Percentiles rank a stretch among this genome's conserved stretches.
phyloP scores from a whole-genome alignment of 1,139 yeast species.

The Zygosaccharomyces sapae region DNA sequence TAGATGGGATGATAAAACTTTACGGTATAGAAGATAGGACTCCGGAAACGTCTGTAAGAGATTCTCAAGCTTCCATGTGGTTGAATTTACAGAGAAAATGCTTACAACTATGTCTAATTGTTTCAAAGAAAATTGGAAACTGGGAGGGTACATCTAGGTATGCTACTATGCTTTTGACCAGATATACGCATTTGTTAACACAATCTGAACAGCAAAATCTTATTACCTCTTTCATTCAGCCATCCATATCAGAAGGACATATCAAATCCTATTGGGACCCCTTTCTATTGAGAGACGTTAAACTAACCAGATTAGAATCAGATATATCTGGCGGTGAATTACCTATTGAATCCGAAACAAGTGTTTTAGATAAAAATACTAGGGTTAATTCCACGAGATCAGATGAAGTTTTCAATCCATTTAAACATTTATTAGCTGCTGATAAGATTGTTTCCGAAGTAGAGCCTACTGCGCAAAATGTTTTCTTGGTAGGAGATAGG shows the following conservation, averaged over 20 bases:
- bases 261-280: constrained; percentile 64
- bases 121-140: constrained; percentile 52
- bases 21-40: constrained; percentile 41
- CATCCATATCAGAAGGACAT: constrained; percentile 22
- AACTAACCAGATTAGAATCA: constrained; percentile 33
- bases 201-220: constrained; percentile 46
- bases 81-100: constrained; percentile 53
- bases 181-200: constrained; percentile 49
- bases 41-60: constrained; percentile 26
- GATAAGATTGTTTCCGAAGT: constrained; percentile 33
- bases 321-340: constrained; percentile 14
- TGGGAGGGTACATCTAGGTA: constrained; percentile 44
- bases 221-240: constrained; percentile 27
- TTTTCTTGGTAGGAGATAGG: constrained; percentile 51
- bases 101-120: constrained; percentile 49
- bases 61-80: constrained; percentile 45
- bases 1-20: constrained; percentile 41
- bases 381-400: constrained; percentile 9
- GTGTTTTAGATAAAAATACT: neutral
- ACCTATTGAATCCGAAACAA: constrained; percentile 17
- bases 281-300: constrained; percentile 52
- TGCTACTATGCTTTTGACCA: constrained; percentile 51
- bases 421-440: constrained; percentile 20
- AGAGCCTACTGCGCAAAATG: constrained; percentile 29
- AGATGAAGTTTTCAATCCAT: constrained; percentile 34